Conservation (phyloP, 371 early-diverging fungal genomes). For the Capniomyces stellatus region DNA sequence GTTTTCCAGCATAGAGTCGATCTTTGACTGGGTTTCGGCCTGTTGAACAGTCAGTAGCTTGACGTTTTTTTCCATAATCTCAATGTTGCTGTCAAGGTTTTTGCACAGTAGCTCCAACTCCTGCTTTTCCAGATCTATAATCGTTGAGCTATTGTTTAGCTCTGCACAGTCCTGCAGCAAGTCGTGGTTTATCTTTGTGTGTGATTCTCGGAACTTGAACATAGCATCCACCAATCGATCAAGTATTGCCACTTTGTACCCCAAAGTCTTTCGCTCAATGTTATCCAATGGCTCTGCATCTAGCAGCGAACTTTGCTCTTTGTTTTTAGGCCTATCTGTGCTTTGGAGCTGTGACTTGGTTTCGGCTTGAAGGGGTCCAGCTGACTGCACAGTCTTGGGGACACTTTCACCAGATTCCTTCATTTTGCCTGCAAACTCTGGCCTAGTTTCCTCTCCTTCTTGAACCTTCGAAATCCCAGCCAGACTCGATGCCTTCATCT, state of each 20-base stretch:
- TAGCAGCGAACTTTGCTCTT: constrained; percentile 18
- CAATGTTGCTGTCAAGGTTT: constrained; percentile 36
- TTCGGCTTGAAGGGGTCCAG: not conserved
- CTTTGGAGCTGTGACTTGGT: not conserved
- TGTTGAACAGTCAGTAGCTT: constrained; percentile 33
- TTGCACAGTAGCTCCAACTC: constrained; percentile 30
- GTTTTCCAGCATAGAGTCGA: constrained; percentile 17
- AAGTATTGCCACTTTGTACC: constrained; percentile 30
- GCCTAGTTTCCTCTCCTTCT: not conserved
- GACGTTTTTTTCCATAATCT: constrained; percentile 30
- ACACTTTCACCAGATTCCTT: not conserved
- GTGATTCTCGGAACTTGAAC: constrained; percentile 26
- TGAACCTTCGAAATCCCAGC: not conserved
- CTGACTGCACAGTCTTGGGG: not conserved
- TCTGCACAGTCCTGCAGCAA: constrained; percentile 28
- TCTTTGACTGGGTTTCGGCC: constrained; percentile 5
- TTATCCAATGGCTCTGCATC: constrained; percentile 22
- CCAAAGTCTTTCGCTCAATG: constrained; percentile 24
- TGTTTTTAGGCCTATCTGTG: constrained; percentile 6
- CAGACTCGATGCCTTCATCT: constrained; percentile 1
- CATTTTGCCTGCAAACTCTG: not conserved
- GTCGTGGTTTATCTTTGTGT: constrained; percentile 31
- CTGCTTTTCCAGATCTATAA: constrained; percentile 34
- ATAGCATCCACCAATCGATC: constrained; percentile 28
- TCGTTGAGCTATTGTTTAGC: constrained; percentile 43